Percentiles rank a stretch among this genome's conserved stretches.
These are phyloP conservation scores for Neofusicoccum cordaticola DNA, from an alignment of 2,329 filamentous ascomycete species.

Conservation along the genomic window DNA sequence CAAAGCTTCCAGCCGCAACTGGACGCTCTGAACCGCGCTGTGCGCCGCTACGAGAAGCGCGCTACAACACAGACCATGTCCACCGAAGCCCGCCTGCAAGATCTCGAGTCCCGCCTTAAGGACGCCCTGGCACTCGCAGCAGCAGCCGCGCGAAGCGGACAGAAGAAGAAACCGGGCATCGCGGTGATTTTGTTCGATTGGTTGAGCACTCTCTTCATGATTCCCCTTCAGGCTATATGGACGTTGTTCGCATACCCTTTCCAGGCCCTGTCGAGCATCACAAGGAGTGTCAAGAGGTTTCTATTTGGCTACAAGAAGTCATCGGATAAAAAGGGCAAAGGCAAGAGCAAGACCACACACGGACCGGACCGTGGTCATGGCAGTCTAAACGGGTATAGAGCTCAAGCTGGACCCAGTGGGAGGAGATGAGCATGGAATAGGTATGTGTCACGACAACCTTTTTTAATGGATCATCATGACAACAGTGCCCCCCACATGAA, in stretches of 20 bases:
- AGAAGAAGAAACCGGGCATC: slow-evolving; percentile 30
- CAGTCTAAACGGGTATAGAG: slow-evolving; percentile 10
- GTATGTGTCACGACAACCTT: background rate
- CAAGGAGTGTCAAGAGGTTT: slow-evolving; percentile 1
- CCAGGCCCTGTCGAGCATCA: slow-evolving; percentile 17
- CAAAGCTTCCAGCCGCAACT: slow-evolving; percentile 73
- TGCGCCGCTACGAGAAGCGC: slow-evolving; percentile 89
- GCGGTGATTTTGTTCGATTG: slow-evolving; percentile 29
- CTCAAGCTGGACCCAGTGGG: slow-evolving; percentile 8
- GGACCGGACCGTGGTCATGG: slow-evolving; percentile 1
- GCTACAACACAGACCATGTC: slow-evolving; percentile 71
- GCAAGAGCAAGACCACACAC: background rate
- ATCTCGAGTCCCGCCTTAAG: slow-evolving; percentile 67
- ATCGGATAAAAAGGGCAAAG: slow-evolving; percentile 7
- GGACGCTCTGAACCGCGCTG: slow-evolving; percentile 82
- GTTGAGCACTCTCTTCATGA: slow-evolving; percentile 25
- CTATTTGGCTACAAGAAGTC: slow-evolving; percentile 14
- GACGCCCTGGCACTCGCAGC: slow-evolving; percentile 81
- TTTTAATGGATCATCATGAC: background rate
- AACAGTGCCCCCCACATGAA: background rate
- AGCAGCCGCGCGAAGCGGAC: slow-evolving; percentile 52
- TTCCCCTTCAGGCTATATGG: slow-evolving; percentile 26
- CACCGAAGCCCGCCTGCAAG: slow-evolving; percentile 70
- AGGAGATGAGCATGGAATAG: background rate
- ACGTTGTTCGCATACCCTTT: slow-evolving; percentile 32